Base-by-base conservation (phyloP, 495 filamentous ascomycete species). In the Elaphomyces granulatus region DNA sequence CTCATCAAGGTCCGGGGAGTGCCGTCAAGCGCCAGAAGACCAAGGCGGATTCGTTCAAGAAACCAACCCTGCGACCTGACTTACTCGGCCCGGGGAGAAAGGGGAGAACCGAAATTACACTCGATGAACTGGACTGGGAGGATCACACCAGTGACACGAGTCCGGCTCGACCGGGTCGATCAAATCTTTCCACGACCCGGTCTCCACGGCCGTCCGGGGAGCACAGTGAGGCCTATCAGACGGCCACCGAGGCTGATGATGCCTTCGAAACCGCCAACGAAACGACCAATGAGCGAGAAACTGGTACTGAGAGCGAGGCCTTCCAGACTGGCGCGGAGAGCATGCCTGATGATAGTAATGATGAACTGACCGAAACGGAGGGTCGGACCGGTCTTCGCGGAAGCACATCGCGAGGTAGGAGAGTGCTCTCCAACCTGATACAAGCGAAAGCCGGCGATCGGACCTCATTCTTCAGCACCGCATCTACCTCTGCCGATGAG, bases 291-390 rank as follows among this genome's bases (percentile, higher is more conserved):
- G 86, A 92, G 59, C 72, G 73, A 2, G 82, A 66, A 26, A 85
- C 80, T 3, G 55, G 64, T 15, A 80, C 77, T 2, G 87, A 94
- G 60, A 94, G 84, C 20, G 90, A 96, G 43, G 84, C 85, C 34
- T 94, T 94, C 74, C 81, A 92, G 55, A 95, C 90, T 10, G 85
- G 83, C 16, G 68, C 75, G 15, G 90, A 95, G 58, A 79, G 70
- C 44, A 76, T 92, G 48, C 74, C 80, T 40, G 83, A 80, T 26
- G 81, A 81, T 43, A 85, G 79, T 54, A 80, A 80, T 37, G 83
- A 80, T 45, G 82, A 80, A 15, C 65, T 83, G 15, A 96, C 90
- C 1, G 90, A 98, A 62, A 95, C 87, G 9, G 88, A 95, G 51
- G 70, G 58, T 41, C 65, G 62, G 45, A 63, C 59, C 17, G 61